Evolutionary conservation across 1,139 yeast species (phyloP).

Genomic region (Saccharomycopsis crataegensis): DNA sequence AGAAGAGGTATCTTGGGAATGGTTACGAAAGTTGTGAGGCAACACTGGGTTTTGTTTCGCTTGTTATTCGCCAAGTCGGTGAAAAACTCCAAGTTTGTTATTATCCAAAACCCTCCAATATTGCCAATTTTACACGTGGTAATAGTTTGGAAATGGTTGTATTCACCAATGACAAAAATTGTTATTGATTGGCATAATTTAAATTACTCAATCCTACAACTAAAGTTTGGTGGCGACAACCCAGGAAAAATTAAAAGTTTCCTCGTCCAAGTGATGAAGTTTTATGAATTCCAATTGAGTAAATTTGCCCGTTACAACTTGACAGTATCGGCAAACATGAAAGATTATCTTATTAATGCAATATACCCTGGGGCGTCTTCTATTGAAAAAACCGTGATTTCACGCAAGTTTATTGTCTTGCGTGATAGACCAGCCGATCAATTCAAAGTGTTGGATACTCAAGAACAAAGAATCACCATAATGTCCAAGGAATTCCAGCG

Average conservation of each 20-base stretch:
- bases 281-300: conserved; percentile 55
- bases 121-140: conserved; percentile 70
- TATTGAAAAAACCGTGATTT: conserved; percentile 19
- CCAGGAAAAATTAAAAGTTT: conserved; percentile 10
- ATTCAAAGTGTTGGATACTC: conserved; percentile 31
- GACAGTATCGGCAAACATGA: conserved; percentile 78
- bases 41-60: conserved; percentile 39
- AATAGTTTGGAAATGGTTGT: conserved; percentile 44
- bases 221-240: conserved; percentile 40
- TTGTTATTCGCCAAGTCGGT: conserved; percentile 40
- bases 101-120: conserved; percentile 91
- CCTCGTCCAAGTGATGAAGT: conserved; percentile 49
- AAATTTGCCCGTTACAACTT: conserved; percentile 60
- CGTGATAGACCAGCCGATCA: conserved; percentile 71
- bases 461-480: not conserved
- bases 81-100: conserved; percentile 58
- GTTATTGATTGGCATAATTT: conserved; percentile 96
- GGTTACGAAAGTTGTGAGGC: conserved; percentile 48
- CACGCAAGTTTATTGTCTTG: conserved; percentile 38
- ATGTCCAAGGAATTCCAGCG: not conserved
- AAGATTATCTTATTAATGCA: conserved; percentile 43
- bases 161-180: conserved; percentile 53
- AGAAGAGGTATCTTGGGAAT: conserved; percentile 5
- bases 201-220: conserved; percentile 74
- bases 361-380: conserved; percentile 36